Base-by-base conservation (phyloP, 352 stramenopile species). In the Globisporangium yorkense region DNA sequence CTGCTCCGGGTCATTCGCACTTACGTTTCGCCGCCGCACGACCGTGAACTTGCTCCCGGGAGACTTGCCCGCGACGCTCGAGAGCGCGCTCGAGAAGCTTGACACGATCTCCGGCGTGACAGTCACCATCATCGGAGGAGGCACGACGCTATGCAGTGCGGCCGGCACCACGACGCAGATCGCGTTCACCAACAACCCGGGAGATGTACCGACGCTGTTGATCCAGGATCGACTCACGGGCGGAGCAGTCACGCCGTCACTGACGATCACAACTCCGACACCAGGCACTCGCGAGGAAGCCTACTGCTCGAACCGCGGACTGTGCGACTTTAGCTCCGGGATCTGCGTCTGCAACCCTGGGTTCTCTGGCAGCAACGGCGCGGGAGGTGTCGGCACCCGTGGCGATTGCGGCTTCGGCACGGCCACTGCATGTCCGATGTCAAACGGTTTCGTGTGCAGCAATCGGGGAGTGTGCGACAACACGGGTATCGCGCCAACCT, bases 291-390 rank as follows among this genome's bases (percentile, higher is more conserved):
- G 73, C 3, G 78, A 87, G 43, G 71, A 81, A 43, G 62, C 52
- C 5, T 73, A 95, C 65, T 98, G 94, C 66, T 92, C 87, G 0
- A 97, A 97, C 63, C 74, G 71, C 37, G 86, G 87, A 20, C 40
- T 56, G 2, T 96, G 85, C 33, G 72, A 95, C 39, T 65, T 72
- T 21, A 60, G 40, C 12, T 78, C 68, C 0, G 87, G 87, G 12
- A 44, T 87, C n/a, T 96, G 88, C 58, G 71, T 67, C n/a, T 96
- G 88, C 49, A 37, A 53, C 5, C 39, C 65, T 3, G 80, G 80
- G 15, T 96, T 91, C 59, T 59, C 62, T 10, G 89, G 84, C 61
- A 76, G 71, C 18, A 56, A 89, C 51, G 78, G 81, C 5, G 74
- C 75, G 16, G 67, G 75, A 31, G 51, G 35, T 0, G 5, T 31